Evolutionary conservation across 2,329 filamentous ascomycete genomes (phyloP).

Genomic region (Aspergillus sp.): DNA sequence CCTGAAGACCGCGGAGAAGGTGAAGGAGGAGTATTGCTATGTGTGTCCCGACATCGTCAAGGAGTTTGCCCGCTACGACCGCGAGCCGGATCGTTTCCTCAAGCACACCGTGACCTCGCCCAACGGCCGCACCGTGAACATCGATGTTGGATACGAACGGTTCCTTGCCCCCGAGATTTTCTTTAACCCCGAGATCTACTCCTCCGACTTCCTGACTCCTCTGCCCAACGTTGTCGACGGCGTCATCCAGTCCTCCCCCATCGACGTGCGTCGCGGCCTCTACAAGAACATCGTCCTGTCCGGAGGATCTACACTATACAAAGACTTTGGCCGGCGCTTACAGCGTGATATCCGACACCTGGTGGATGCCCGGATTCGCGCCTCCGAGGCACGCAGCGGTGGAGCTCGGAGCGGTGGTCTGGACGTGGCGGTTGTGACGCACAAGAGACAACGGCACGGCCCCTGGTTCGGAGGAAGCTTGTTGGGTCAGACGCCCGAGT

Average conservation of each 20-base stretch:
- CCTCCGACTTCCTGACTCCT: slow-evolving; percentile 95
- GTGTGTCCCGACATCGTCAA: slow-evolving; percentile 99
- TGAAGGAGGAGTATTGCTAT: slow-evolving; percentile 99
- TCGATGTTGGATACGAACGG: slow-evolving; percentile 96
- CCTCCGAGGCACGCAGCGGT: slow-evolving; percentile 86
- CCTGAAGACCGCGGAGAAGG: slow-evolving; percentile 93
- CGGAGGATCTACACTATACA: slow-evolving; percentile 95
- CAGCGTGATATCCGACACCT: slow-evolving; percentile 97
- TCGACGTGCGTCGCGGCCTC: slow-evolving; percentile 91
- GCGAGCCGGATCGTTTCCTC: slow-evolving; percentile 84
- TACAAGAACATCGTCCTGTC: slow-evolving; percentile 99
- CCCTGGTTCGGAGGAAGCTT: slow-evolving; percentile 98
- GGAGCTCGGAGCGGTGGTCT: slow-evolving; percentile 90
- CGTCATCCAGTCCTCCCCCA: slow-evolving; percentile 96
- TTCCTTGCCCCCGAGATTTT: slow-evolving; percentile 99
- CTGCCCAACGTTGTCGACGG: slow-evolving; percentile 91
- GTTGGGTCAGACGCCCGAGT: slow-evolving; percentile 95
- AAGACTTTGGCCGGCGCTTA: slow-evolving; percentile 93
- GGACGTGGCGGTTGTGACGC: slow-evolving; percentile 94
- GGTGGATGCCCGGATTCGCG: slow-evolving; percentile 88
- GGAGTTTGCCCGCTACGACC: slow-evolving; percentile 92
- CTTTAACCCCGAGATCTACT: slow-evolving; percentile 99
- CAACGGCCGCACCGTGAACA: slow-evolving; percentile 77
- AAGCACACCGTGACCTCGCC: slow-evolving; percentile 86
- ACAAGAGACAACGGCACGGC: slow-evolving; percentile 95